These are phyloP conservation scores for Ophiostoma himal-ulmi DNA, from an alignment of 2,329 filamentous ascomycete species.

Conservation along the genomic window DNA sequence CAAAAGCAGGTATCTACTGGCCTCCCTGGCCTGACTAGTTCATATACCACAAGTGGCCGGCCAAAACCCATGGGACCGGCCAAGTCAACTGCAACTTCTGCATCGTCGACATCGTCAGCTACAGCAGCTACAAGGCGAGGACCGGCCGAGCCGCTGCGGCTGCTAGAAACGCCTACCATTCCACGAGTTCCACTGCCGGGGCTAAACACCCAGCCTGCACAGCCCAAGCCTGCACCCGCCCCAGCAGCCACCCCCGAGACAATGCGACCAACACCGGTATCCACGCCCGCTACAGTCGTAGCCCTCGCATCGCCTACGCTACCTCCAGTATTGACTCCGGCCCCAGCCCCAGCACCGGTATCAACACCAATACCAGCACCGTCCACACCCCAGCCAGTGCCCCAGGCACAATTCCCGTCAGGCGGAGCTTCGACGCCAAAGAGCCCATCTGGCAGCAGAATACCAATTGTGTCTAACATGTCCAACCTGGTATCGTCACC, in stretches of 20 bases:
- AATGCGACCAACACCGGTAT: not conserved
- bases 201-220: not conserved
- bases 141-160: not conserved
- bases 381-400: not conserved
- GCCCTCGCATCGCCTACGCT: not conserved
- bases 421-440: slow-evolving; percentile 1
- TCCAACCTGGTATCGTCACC: slow-evolving; percentile 15
- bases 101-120: slow-evolving; percentile 28
- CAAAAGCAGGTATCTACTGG: not conserved
- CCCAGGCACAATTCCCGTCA: not conserved
- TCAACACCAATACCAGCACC: not conserved
- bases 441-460: slow-evolving; percentile 18
- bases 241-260: not conserved
- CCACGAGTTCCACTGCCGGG: not conserved
- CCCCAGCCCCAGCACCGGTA: not conserved
- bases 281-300: not conserved
- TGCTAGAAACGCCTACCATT: not conserved
- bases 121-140: not conserved
- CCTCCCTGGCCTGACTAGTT: not conserved
- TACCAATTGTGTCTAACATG: slow-evolving; percentile 12
- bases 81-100: slow-evolving; percentile 10
- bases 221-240: not conserved
- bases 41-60: slow-evolving; percentile 20
- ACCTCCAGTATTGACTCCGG: not conserved
- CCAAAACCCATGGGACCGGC: not conserved